Evolutionary conservation across 2,329 filamentous ascomycete genomes (phyloP).

Genomic region (Metarhizium rileyi): DNA sequence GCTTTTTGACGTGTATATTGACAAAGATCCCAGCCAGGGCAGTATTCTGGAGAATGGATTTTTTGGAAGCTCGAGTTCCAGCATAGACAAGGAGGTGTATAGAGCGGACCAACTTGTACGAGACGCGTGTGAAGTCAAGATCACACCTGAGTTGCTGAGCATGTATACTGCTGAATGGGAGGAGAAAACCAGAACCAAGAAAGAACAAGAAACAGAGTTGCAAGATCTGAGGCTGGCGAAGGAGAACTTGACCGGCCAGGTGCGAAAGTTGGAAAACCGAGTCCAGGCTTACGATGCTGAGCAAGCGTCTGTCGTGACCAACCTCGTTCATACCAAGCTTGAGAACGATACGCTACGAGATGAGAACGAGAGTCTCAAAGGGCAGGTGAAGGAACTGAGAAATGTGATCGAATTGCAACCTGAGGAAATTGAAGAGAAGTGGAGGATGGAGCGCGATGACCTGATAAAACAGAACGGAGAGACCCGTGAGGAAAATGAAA

Average conservation of each 20-base stretch:
- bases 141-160: constrained; percentile 74
- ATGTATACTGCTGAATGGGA: constrained; percentile 83
- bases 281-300: constrained; percentile 83
- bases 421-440: constrained; percentile 70
- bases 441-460: constrained; percentile 78
- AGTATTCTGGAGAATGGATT: constrained; percentile 94
- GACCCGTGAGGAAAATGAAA: constrained; percentile 86
- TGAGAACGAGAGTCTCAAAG: constrained; percentile 77
- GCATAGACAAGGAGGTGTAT: constrained; percentile 89
- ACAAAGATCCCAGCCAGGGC: constrained; percentile 82
- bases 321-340: constrained; percentile 85
- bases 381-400: constrained; percentile 77
- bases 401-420: constrained; percentile 85
- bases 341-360: constrained; percentile 86
- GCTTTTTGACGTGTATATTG: constrained; percentile 94
- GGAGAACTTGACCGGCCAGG: constrained; percentile 56
- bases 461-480: constrained; percentile 88
- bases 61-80: constrained; percentile 86
- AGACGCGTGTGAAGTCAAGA: constrained; percentile 80
- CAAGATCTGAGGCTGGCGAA: constrained; percentile 62
- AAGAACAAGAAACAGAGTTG: constrained; percentile 73
- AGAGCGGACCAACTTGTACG: constrained; percentile 86
- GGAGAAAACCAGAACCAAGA: constrained; percentile 74
- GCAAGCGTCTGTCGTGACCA: constrained; percentile 82
- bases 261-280: constrained; percentile 80